Evolutionary conservation across 2,329 filamentous ascomycete genomes (phyloP).

Genomic region (Colletotrichum theobromicola): DNA sequence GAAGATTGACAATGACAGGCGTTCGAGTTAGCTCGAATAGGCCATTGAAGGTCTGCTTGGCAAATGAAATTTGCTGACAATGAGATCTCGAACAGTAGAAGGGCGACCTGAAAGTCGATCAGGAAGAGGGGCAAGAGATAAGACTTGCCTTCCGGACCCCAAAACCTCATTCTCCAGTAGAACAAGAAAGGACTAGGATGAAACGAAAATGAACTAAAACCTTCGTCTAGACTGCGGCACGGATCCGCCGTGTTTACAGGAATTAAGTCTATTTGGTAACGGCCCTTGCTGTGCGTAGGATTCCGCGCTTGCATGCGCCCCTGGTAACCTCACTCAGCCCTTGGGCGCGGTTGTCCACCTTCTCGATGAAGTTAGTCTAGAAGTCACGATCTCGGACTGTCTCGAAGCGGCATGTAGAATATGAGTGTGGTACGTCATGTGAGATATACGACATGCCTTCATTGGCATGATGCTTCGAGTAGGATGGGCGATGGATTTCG

Average conservation of each 20-base stretch:
- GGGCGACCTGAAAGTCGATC: neutral
- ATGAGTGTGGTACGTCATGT: neutral
- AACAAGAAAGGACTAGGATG: neutral
- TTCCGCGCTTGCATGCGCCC: neutral
- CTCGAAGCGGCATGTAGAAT: neutral
- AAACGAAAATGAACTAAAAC: neutral
- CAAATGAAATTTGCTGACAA: neutral
- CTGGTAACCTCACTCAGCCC: neutral
- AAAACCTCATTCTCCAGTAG: neutral
- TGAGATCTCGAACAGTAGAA: neutral
- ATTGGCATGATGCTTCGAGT: neutral
- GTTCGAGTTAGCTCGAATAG: neutral
- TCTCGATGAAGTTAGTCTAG: neutral
- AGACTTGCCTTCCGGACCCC: neutral
- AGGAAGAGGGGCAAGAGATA: neutral
- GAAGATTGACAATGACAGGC: neutral
- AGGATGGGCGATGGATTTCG: neutral
- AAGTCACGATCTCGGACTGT: neutral
- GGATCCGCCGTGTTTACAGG: neutral
- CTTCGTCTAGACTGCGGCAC: neutral
- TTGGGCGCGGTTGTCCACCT: neutral
- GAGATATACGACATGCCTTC: neutral
- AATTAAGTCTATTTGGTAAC: neutral
- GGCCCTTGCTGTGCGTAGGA: neutral
- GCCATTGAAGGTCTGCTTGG: neutral